Base-by-base conservation (phyloP, 1,284 basidiomycete genomes). In the Vanrija sp. region DNA sequence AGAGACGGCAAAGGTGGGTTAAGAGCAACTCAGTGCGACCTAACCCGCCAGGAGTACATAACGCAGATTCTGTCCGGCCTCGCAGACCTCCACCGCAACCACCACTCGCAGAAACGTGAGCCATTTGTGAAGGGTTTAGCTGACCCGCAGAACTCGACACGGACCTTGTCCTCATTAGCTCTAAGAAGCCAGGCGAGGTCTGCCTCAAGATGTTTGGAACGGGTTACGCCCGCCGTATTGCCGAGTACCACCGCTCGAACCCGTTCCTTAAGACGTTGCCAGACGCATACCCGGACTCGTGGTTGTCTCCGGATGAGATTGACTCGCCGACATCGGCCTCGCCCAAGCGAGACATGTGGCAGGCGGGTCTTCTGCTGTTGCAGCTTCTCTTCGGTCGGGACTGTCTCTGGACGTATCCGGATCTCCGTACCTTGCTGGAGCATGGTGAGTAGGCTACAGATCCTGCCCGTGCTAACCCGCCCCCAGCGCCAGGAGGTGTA, bases 181-280 rank as follows among this genome's bases (percentile, higher is more conserved):
- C 67, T 9, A 47, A 58, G 5, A 26, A 49, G 2, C 52, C 53
- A 5, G 68, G 67, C 14, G 65, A 63, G 16, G 63, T 55, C 15
- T 49, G 61, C 6, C 49, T 72, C 54, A 75, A 75, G 54, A 63
- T 78, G 4, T 55, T 66, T 1, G 76, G 74, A 1, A 71, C 74
- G 0, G 65, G 65, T 16, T 78, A 74, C 54, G 69, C 72, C 5
- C 54, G 68, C 9, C 62, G 68, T 0, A 68, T 78, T 40, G 60
- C 67, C 23, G 77, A 78, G 54, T 65, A 74, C 46, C 71, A 78
- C 55, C 62, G 72, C 15, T 77, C 77, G 0, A 77, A 78, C 49
- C 72, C 68, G 1, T 78, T 78, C 55, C 58, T 75, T 4, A 62
- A 61, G 49, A 58, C 38, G 25, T 51, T 63, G 10, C 55, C 67